Evolutionary conservation across 1,284 basidiomycete species (phyloP).

Genomic region (Microbotryum violaceum): DNA sequence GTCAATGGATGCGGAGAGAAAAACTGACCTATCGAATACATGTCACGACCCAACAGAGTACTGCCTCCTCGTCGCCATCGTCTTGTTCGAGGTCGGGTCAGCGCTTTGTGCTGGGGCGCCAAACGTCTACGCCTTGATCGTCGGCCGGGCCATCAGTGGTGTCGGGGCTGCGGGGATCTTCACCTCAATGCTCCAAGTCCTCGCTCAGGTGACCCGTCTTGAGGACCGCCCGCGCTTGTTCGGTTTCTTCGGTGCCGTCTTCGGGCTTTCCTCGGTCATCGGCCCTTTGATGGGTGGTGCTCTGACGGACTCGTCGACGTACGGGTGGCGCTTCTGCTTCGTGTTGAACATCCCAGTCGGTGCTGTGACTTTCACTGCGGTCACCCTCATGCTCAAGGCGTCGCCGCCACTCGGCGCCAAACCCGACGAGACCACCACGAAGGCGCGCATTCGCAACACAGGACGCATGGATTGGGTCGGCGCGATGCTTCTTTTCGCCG

Average conservation of each 20-base stretch:
- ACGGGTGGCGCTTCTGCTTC: background rate
- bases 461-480: conserved; percentile 38
- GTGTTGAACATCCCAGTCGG: conserved; percentile 38
- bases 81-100: conserved; percentile 49
- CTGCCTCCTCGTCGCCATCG: conserved; percentile 43
- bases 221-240: conserved; percentile 45
- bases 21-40: background rate
- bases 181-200: conserved; percentile 44
- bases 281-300: conserved; percentile 43
- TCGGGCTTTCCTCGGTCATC: conserved; percentile 42
- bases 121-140: conserved; percentile 46
- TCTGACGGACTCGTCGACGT: conserved; percentile 42
- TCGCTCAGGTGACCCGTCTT: conserved; percentile 44
- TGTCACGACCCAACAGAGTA: conserved; percentile 1
- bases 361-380: conserved; percentile 13
- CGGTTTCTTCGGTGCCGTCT: conserved; percentile 40
- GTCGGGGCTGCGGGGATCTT: conserved; percentile 50
- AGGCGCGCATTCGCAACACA: conserved; percentile 15
- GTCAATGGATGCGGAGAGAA: too few relatives aligned
- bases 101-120: conserved; percentile 48
- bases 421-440: conserved; percentile 7
- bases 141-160: conserved; percentile 48
- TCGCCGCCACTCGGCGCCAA: conserved; percentile 21
- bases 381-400: conserved; percentile 25
- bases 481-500: conserved; percentile 32